A percentile compares a stretch with the other conserved stretches of the same genome.
These are phyloP conservation scores for Rubia tinctorum DNA, from an alignment of 305 asterid genomes.

Conservation along the genomic window DNA sequence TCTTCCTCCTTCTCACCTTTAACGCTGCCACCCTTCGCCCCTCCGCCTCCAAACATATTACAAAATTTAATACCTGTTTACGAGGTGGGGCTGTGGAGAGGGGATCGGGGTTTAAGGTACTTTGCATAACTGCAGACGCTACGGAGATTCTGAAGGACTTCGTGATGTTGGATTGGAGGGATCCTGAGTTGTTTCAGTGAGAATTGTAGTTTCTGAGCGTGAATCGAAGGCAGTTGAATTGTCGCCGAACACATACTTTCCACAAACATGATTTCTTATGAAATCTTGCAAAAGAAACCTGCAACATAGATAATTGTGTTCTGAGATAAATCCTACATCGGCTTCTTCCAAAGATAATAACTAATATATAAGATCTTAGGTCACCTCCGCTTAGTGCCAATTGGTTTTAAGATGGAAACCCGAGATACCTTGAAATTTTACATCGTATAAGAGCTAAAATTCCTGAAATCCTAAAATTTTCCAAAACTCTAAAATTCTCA, in stretches of 20 bases:
- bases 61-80: constrained; percentile 11
- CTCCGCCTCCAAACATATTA: background rate
- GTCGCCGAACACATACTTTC: constrained; percentile 21
- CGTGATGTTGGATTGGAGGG: constrained; percentile 9
- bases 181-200: background rate
- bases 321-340: no score
- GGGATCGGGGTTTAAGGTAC: constrained; percentile 2
- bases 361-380: no score
- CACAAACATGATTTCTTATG: background rate
- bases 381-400: no score
- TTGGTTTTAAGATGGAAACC: no score
- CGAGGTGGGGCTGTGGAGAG: constrained; percentile 18
- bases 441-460: no score
- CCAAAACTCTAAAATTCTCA: no score
- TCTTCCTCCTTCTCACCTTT: no score
- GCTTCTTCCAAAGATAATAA: no score
- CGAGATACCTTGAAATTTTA: no score
- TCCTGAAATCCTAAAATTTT: no score
- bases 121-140: constrained; percentile 12
- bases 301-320: background rate
- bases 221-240: constrained; percentile 4
- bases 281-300: background rate
- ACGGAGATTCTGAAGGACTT: constrained; percentile 14
- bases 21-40: no score
- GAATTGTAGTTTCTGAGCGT: background rate